Evolutionary conservation across 2,329 filamentous ascomycete genomes (phyloP), one percentile per base, ranked within the genome.

Genomic region (Ophiostoma novo-ulmi): DNA sequence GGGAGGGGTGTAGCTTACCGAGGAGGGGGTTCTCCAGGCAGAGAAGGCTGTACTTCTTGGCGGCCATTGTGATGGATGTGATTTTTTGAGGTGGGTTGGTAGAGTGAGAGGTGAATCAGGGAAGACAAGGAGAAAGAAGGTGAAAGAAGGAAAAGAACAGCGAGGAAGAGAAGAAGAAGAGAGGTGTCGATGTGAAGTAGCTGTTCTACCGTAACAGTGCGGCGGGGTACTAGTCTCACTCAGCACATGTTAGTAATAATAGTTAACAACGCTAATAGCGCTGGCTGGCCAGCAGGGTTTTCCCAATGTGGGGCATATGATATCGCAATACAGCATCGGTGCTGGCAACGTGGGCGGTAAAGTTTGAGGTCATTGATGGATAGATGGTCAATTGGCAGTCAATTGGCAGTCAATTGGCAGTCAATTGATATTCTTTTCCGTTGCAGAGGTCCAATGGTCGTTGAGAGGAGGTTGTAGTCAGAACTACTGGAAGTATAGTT

Each of bases 1-100:
- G n/a, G 3, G 44, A 70, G 68, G 38, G 36, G 22, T 20, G 26
- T 65, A 6, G 22, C 86, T 76, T 83, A 94, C 91, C 94, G 77
- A 99, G 91, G 77, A 99, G 89, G 81, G 95, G 95, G 83, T 99
- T 99, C 90, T 97, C 95, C 78, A 99, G 84, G 82, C 91, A 95
- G 78, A 98, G 87, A 78, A 99, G 91, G 81, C 92, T 86, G 84
- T 91, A 98, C 82, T 93, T 90, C 36, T 65, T 39, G 2, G n/a
- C 63, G 83, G 91, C 85, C 92, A 97, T 97, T 74, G 78, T 83
- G 77, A 35, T 31, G 52, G 17, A 14, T 55, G 41, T 22, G 17
- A 26, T 44, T 39, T 14, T 39, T 38, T 64, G 55, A 14, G 14
- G 17, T 35, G 55, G 35, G 26, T 20, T 67, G 55, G 61, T 20